phyloP scores from a whole-genome alignment of 441 rosid species.

The Kokia cookei region DNA sequence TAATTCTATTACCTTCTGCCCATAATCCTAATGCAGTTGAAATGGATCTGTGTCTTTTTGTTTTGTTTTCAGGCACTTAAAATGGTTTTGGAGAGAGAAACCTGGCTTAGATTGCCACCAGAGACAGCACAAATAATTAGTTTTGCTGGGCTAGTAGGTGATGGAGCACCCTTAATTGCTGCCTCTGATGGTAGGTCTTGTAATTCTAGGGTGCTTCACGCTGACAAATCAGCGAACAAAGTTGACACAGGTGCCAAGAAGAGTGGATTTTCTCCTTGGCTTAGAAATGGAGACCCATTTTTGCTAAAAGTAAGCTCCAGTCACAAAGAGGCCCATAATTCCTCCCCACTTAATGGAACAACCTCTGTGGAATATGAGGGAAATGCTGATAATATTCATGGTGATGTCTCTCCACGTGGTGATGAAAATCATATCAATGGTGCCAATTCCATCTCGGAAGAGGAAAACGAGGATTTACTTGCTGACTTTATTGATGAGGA shows the following conservation, averaged over 20 bases:
- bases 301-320: conserved; percentile 39
- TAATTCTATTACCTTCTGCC: neutral
- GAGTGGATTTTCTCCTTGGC: conserved; percentile 83
- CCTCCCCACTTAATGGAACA: conserved; percentile 37
- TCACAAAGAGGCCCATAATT: conserved; percentile 41
- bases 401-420: conserved; percentile 32
- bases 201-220: conserved; percentile 40
- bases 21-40: neutral
- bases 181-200: conserved; percentile 43
- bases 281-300: conserved; percentile 80
- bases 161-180: conserved; percentile 79
- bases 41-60: neutral
- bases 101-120: conserved; percentile 75
- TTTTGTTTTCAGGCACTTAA: conserved; percentile 73
- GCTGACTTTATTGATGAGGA: conserved; percentile 99
- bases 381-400: conserved; percentile 28
- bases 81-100: conserved; percentile 98
- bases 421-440: conserved; percentile 45
- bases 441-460: conserved; percentile 54
- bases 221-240: conserved; percentile 37
- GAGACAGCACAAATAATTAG: conserved; percentile 64
- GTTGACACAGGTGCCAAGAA: conserved; percentile 36
- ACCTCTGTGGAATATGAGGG: conserved; percentile 45
- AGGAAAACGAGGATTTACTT: conserved; percentile 96
- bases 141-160: conserved; percentile 93